These are phyloP conservation scores for Zymoseptoria crescenta DNA, from an alignment of 2,329 filamentous ascomycete species.

Conservation along the genomic window DNA sequence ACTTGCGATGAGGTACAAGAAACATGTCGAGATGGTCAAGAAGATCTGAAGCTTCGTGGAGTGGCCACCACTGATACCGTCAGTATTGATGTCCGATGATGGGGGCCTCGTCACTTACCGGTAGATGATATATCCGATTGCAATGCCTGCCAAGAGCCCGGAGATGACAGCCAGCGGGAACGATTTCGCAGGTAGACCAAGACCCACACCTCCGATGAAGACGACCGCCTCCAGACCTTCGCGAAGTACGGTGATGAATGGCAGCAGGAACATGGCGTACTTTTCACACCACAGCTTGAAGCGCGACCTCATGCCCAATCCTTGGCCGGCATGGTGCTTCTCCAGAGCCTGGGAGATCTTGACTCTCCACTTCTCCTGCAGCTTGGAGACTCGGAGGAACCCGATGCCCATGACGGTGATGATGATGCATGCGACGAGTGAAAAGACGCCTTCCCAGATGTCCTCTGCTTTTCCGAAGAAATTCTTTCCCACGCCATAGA, in stretches of 20 bases:
- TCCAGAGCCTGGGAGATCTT: conserved; percentile 69
- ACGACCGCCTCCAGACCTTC: conserved; percentile 82
- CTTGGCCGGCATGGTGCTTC: conserved; percentile 37
- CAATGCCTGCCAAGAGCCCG: conserved; percentile 58
- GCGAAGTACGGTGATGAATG: conserved; percentile 78
- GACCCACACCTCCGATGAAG: conserved; percentile 76
- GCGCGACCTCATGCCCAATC: conserved; percentile 32
- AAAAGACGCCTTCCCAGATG: conserved; percentile 75
- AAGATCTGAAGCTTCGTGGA: conserved; percentile 64
- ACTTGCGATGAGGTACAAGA: conserved; percentile 76
- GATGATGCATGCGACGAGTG: conserved; percentile 65
- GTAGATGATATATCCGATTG: conserved; percentile 69
- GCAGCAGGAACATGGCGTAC: conserved; percentile 78
- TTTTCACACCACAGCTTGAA: conserved; percentile 63
- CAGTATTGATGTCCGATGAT: conserved; percentile 3
- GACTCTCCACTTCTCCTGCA: conserved; percentile 79
- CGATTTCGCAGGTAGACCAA: conserved; percentile 64
- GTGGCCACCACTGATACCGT: conserved; percentile 48
- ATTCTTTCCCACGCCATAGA: conserved; percentile 62
- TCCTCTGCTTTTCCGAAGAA: conserved; percentile 61
- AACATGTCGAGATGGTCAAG: conserved; percentile 71
- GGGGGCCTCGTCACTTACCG: conserved; percentile 46
- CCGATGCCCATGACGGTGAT: conserved; percentile 76
- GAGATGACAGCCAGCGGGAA: conserved; percentile 71
- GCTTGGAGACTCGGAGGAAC: conserved; percentile 70